Evolutionary conservation across 2,329 filamentous ascomycete genomes (phyloP).

Genomic region (Trichoderma breve): DNA sequence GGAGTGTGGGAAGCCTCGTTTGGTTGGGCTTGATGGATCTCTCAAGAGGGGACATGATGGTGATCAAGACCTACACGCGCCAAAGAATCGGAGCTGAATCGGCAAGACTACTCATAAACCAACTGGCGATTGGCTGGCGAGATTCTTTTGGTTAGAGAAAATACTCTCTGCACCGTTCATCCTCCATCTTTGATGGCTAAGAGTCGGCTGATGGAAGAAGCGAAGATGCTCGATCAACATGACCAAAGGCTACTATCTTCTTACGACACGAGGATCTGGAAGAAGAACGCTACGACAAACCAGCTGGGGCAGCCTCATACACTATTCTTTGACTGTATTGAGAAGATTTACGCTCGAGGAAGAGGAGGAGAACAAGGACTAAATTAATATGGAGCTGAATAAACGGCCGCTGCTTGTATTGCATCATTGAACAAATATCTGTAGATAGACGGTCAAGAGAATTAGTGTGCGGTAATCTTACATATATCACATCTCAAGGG

Average conservation of each 20-base stretch:
- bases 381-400: not conserved
- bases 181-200: not conserved
- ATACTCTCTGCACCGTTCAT: not conserved
- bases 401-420: not conserved
- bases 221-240: not conserved
- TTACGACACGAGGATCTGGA: not conserved
- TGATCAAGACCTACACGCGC: not conserved
- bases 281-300: not conserved
- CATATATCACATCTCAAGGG: not conserved
- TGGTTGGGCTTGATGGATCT: not conserved
- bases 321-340: not conserved
- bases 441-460: not conserved
- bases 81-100: not conserved
- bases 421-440: not conserved
- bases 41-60: not conserved
- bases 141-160: not conserved
- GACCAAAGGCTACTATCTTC: not conserved
- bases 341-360: accelerated
- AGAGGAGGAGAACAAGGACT: not conserved
- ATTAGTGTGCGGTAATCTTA: not conserved
- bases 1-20: not conserved
- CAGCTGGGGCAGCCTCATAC: not conserved
- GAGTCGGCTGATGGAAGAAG: not conserved
- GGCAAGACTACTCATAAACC: not conserved
- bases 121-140: not conserved